A percentile compares a stretch with the other conserved stretches of the same genome.
Conservation (phyloP, 2,329 filamentous ascomycete species). For the Penicillium sp. region DNA sequence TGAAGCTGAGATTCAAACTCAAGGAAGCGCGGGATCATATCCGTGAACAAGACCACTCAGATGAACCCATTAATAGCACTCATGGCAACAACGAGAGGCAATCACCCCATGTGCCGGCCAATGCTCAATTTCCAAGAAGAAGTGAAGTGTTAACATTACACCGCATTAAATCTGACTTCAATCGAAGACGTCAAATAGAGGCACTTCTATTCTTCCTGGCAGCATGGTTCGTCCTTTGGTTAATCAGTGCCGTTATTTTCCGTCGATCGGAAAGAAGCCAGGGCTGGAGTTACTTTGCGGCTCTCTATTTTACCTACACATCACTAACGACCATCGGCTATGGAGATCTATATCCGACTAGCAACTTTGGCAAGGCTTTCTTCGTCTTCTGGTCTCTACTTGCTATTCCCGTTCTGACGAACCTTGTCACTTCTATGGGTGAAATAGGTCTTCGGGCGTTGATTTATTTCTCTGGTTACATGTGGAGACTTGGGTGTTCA, state of each 20-base stretch:
- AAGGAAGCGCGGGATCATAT: not conserved
- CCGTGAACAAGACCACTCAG: no score
- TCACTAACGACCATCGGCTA: slow-evolving; percentile 61
- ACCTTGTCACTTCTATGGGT: not conserved
- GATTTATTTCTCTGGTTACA: not conserved
- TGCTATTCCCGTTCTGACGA: slow-evolving; percentile 58
- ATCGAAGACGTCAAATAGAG: not conserved
- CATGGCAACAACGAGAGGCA: no score
- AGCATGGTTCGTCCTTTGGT: not conserved
- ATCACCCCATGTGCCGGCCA: not conserved
- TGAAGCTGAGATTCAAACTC: not conserved
- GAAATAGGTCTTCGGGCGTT: not conserved
- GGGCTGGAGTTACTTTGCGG: slow-evolving; percentile 58
- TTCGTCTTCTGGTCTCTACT: slow-evolving; percentile 63
- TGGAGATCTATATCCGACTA: slow-evolving; percentile 53
- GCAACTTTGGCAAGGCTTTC: slow-evolving; percentile 58
- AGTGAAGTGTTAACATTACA: not conserved
- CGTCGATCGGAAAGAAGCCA: slow-evolving; percentile 49
- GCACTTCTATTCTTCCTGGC: not conserved
- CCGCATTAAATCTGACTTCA: not conserved
- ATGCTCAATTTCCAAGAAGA: no score
- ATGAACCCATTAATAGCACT: no score
- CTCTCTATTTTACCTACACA: slow-evolving; percentile 59
- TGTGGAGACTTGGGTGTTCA: not conserved
- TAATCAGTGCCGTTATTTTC: slow-evolving; percentile 27